Evolutionary conservation across 1,139 yeast species (phyloP).

Genomic region (Taiozyma sp.): DNA sequence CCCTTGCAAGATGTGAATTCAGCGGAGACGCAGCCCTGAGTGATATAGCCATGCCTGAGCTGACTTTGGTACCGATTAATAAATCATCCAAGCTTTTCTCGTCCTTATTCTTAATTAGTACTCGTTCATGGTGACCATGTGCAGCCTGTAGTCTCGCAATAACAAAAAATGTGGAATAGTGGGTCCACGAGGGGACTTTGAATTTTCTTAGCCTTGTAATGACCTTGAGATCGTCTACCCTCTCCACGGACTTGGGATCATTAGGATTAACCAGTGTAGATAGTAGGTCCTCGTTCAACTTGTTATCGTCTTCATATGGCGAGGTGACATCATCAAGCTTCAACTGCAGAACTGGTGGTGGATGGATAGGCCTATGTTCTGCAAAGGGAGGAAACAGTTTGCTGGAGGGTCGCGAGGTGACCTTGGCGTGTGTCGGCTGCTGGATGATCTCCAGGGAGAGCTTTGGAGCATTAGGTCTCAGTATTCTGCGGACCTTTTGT

Average conservation of each 20-base stretch:
- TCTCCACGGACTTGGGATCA: conserved; percentile 15
- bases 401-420: conserved; percentile 20
- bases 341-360: conserved; percentile 26
- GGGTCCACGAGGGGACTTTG: conserved; percentile 21
- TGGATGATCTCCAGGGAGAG: conserved; percentile 19
- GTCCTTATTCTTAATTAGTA: conserved; percentile 5
- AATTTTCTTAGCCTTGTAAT: conserved; percentile 12
- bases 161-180: conserved; percentile 26
- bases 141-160: conserved; percentile 19
- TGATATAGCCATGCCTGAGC: conserved; percentile 24
- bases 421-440: conserved; percentile 25
- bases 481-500: conserved; percentile 11
- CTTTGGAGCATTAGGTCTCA: conserved; percentile 14
- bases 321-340: conserved; percentile 12
- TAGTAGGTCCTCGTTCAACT: conserved; percentile 11
- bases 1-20: conserved; percentile 7
- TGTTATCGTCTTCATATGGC: conserved; percentile 1
- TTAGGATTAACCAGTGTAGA: conserved; percentile 1
- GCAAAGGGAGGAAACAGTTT: conserved; percentile 22
- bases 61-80: conserved; percentile 22
- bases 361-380: conserved; percentile 27
- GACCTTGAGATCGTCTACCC: conserved; percentile 20
- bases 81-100: conserved; percentile 13
- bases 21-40: conserved; percentile 12
- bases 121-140: conserved; percentile 10